Conservation (phyloP, 805 yeast genomes). For the Peterozyma xylosa region DNA sequence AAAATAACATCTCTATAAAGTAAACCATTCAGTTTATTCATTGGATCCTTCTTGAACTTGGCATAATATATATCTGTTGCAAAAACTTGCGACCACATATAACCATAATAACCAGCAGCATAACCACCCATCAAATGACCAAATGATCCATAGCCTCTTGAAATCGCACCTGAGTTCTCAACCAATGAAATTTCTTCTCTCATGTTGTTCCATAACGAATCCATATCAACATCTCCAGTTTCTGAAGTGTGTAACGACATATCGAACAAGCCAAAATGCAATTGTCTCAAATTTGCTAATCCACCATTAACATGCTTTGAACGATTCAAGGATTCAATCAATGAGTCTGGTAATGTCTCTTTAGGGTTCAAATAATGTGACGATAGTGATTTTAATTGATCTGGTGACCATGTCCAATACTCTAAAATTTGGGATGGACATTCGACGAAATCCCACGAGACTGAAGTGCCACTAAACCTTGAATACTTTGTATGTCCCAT, state of each 20-base stretch:
- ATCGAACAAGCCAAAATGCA: slow-evolving; percentile 75
- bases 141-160: slow-evolving; percentile 70
- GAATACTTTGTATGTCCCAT: slow-evolving; percentile 59
- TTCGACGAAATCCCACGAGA: slow-evolving; percentile 83
- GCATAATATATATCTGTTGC: slow-evolving; percentile 78
- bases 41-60: slow-evolving; percentile 60
- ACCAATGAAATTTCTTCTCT: slow-evolving; percentile 57
- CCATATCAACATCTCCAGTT: slow-evolving; percentile 39
- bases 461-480: slow-evolving; percentile 70
- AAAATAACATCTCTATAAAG: slow-evolving; percentile 65
- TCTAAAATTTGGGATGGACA: slow-evolving; percentile 89
- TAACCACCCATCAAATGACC: slow-evolving; percentile 83
- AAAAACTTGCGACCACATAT: slow-evolving; percentile 79
- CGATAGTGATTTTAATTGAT: slow-evolving; percentile 51
- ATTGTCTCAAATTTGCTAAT: slow-evolving; percentile 61
- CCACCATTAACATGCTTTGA: slow-evolving; percentile 78
- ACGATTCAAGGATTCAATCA: slow-evolving; percentile 49
- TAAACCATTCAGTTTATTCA: slow-evolving; percentile 53
- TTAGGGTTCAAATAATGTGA: slow-evolving; percentile 55
- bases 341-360: slow-evolving; percentile 46
- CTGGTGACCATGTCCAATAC: slow-evolving; percentile 77
- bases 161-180: slow-evolving; percentile 42
- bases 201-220: slow-evolving; percentile 55
- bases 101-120: slow-evolving; percentile 83
- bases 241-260: slow-evolving; percentile 56